These are phyloP conservation scores for Clavaria fumosa DNA, from an alignment of 768 basidiomycete species.

Conservation along the genomic window DNA sequence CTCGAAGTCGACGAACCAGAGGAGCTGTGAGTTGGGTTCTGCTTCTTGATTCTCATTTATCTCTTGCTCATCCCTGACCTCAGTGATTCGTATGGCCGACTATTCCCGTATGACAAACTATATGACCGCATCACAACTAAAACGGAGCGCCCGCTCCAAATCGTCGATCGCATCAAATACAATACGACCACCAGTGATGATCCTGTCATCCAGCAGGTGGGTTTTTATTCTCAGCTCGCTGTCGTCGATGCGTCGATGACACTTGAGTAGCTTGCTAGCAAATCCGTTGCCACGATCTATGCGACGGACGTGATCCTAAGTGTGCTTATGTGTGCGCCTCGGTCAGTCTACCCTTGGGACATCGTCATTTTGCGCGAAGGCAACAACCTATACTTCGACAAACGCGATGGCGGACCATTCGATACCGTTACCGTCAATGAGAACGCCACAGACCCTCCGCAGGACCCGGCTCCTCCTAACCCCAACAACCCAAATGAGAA, in stretches of 20 bases:
- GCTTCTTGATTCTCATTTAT: conserved; percentile 7
- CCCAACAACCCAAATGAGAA: conserved; percentile 67
- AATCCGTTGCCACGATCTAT: conserved; percentile 74
- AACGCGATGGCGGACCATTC: conserved; percentile 93
- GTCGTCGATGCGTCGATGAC: neutral
- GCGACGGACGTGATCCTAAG: conserved; percentile 92
- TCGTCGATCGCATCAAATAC: conserved; percentile 90
- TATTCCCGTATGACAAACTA: conserved; percentile 85
- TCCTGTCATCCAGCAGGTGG: conserved; percentile 84
- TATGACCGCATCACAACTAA: conserved; percentile 95
- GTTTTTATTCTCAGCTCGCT: conserved; percentile 7
- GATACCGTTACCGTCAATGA: conserved; percentile 98
- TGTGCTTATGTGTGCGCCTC: conserved; percentile 89
- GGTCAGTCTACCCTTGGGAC: conserved; percentile 98
- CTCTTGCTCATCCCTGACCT: conserved; percentile 7
- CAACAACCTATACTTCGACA: conserved; percentile 89
- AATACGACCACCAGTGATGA: conserved; percentile 98
- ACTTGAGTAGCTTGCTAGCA: conserved; percentile 48
- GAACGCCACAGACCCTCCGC: conserved; percentile 89
- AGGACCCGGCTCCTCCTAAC: conserved; percentile 65
- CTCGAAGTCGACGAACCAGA: conserved; percentile 92
- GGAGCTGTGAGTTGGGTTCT: conserved; percentile 49
- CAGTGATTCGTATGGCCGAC: conserved; percentile 76
- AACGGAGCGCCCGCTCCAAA: conserved; percentile 78
- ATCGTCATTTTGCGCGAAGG: conserved; percentile 91